Base-by-base conservation (phyloP, 805 yeast species). In the Starmera pachycereana region DNA sequence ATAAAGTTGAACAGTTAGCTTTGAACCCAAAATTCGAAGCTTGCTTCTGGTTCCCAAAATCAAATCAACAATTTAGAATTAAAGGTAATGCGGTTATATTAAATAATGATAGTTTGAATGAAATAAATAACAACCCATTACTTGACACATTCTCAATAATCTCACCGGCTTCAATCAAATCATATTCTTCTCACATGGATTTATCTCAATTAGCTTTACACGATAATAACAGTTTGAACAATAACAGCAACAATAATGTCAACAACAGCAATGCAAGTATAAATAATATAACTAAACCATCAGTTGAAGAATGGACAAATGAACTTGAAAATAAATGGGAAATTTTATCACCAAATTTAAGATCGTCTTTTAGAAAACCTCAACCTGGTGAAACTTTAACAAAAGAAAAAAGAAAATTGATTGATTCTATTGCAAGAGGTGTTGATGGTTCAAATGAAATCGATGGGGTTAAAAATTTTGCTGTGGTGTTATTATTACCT, bases 391-490 rank as follows among this genome's bases (percentile, higher is more conserved):
- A 76, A 2, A 60, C 63, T 18, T 53, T 86, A 53, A 72, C 74
- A 10, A 66, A 65, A 8, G 78, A 75, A 33, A 74, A 74, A 41
- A 65, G 67, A 31, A 74, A 74, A 48, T 56, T 67, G 41, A 60
- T 86, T 35, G 95, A 86, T 58, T 74, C 83, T 39, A 79, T 86
- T 36, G 68, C 73, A 37, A 69, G 95, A 49, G 90, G 95, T 11
- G 95, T 86, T 13, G 95, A 86, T 59, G 95, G 95, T 8, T 69
- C 74, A 35, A 71, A 74, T 52, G 78, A 75, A 38, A 78, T 74
- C 28, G 75, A 74, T 25, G 75, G 73, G 12, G 46, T 47, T 33
- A 78, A 76, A 52, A 77, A 83, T 56, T 85, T 81, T 54, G 76
- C 77, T 1, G 74, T 84, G 19, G 74, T 83, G 27, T 77, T 81